Conservation (phyloP, 176 grass and related monocot species). For the Cymbopogon citratus region DNA sequence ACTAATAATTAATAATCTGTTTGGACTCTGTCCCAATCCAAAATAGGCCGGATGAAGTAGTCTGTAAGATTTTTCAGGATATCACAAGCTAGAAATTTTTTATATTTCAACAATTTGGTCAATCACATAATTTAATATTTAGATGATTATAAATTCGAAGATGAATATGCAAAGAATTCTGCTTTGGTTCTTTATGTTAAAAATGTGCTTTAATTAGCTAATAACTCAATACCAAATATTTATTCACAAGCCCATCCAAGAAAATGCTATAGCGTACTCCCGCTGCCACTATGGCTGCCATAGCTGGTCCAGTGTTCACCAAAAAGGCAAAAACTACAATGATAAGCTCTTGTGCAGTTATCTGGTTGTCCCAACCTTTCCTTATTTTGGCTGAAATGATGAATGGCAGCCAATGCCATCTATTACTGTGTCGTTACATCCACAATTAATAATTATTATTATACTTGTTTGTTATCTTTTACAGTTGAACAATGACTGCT, state of each 20-base stretch:
- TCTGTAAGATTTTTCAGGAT: background rate
- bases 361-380: background rate
- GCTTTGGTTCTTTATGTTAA: background rate
- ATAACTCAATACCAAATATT: background rate
- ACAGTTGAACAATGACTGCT: conserved; percentile 60
- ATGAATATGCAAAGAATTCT: background rate
- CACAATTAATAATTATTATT: background rate
- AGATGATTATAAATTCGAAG: background rate
- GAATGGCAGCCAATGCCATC: background rate
- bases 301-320: background rate
- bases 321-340: background rate
- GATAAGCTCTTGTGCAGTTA: background rate
- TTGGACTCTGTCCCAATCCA: background rate
- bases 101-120: background rate
- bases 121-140: background rate
- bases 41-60: background rate
- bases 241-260: background rate
- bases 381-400: background rate
- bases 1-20: background rate
- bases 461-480: background rate
- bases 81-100: background rate
- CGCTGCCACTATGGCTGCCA: background rate
- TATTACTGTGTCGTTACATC: background rate
- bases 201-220: background rate
- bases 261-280: background rate